A percentile compares a stretch with the other conserved stretches of the same genome.
phyloP scores from a whole-genome alignment of 2,329 filamentous ascomycete species.

The Celoporthe dispersa region DNA sequence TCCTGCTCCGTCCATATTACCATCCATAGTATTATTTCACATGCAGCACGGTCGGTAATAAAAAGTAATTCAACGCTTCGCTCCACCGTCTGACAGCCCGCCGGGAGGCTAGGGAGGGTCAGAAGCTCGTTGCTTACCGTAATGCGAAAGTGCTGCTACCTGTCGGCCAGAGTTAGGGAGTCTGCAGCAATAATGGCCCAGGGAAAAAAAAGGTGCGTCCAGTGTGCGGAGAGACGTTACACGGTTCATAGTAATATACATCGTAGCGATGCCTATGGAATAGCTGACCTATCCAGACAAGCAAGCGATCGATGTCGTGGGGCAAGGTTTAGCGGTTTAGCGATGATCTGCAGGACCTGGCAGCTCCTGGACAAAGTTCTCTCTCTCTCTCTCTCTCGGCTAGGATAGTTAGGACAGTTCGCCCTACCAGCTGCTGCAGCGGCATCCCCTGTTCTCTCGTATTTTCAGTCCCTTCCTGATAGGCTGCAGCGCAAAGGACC shows the following conservation, averaged over 20 bases:
- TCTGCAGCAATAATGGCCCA: neutral
- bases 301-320: neutral
- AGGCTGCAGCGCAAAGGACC: slow-evolving; percentile 3
- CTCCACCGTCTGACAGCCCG: neutral
- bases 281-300: neutral
- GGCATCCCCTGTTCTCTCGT: neutral
- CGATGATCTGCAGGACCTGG: neutral
- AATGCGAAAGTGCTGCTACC: neutral
- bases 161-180: neutral
- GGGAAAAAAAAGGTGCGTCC: neutral
- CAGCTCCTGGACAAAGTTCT: neutral
- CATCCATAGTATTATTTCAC: slow-evolving; percentile 22
- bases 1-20: slow-evolving; percentile 13
- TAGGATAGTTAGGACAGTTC: neutral
- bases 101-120: neutral
- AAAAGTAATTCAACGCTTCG: neutral
- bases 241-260: no score
- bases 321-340: neutral
- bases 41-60: slow-evolving; percentile 22
- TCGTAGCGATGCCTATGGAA: neutral
- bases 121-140: neutral
- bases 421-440: neutral
- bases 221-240: no score
- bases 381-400: neutral
- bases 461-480: slow-evolving; percentile 7